Conservation (phyloP, 805 yeast genomes). For the Candida parachauliodes region DNA sequence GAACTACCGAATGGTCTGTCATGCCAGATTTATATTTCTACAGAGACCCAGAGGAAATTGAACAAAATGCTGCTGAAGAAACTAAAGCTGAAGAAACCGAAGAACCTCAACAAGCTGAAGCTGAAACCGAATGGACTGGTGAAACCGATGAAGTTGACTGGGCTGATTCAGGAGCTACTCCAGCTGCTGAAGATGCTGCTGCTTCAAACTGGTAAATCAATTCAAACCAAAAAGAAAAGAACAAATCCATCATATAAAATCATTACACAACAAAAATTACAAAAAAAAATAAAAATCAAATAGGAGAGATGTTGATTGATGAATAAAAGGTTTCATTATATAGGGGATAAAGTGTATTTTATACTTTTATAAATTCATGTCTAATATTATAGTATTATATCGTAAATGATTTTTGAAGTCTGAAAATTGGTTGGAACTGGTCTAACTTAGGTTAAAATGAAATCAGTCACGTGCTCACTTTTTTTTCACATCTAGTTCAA, state of each 20-base stretch:
- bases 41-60: constrained; percentile 99
- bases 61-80: constrained; percentile 64
- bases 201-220: constrained; percentile 44
- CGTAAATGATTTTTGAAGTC: neutral
- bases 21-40: constrained; percentile 99
- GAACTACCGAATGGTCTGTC: constrained; percentile 96
- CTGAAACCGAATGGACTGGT: constrained; percentile 52
- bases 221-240: too few relatives aligned
- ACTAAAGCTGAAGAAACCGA: constrained; percentile 52
- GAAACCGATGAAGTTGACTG: constrained; percentile 65
- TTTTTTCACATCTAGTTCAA: neutral
- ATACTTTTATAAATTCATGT: constrained; percentile 9
- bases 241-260: constrained; percentile 2
- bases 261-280: constrained; percentile 1
- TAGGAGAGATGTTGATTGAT: constrained; percentile 3
- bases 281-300: neutral
- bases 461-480: constrained; percentile 3
- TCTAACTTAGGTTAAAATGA: too few relatives aligned
- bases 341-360: constrained; percentile 8
- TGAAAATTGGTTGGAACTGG: too few relatives aligned
- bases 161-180: constrained; percentile 53
- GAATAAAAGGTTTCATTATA: constrained; percentile 2
- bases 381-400: constrained; percentile 7
- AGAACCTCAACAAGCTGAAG: constrained; percentile 63
- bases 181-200: constrained; percentile 76